These are phyloP conservation scores for Eucalyptus rudis DNA, from an alignment of 345 rosid species.

Conservation along the genomic window DNA sequence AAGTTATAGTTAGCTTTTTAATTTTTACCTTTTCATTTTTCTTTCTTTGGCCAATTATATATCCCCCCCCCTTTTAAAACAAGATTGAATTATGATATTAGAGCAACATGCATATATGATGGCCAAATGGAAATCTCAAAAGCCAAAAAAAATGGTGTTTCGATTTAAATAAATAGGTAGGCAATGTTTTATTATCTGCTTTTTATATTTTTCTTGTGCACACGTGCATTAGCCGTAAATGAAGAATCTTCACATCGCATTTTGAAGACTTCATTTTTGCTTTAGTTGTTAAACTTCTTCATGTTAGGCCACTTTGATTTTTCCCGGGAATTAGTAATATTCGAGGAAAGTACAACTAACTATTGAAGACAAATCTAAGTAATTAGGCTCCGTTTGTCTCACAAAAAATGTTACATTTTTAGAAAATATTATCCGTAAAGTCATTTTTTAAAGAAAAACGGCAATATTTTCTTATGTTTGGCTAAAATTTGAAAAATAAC, in stretches of 20 bases:
- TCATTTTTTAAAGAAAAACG: no score
- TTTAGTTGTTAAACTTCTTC: background rate
- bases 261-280: background rate
- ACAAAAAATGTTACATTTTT: no score
- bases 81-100: background rate
- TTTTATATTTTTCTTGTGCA: background rate
- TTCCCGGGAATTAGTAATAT: background rate
- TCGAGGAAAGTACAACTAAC: background rate
- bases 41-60: background rate
- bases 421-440: fast-evolving
- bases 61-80: background rate
- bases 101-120: background rate
- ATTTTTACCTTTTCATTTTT: background rate
- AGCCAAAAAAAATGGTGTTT: background rate
- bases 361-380: background rate
- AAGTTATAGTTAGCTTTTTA: background rate
- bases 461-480: background rate
- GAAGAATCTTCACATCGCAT: background rate
- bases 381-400: background rate
- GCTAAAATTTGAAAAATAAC: background rate
- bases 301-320: background rate
- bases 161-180: background rate
- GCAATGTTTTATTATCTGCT: background rate
- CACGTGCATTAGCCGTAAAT: background rate
- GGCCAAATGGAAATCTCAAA: background rate